Evolutionary conservation across 176 grass and related monocot species (phyloP).

Genomic region (Cenchrus purpureus): DNA sequence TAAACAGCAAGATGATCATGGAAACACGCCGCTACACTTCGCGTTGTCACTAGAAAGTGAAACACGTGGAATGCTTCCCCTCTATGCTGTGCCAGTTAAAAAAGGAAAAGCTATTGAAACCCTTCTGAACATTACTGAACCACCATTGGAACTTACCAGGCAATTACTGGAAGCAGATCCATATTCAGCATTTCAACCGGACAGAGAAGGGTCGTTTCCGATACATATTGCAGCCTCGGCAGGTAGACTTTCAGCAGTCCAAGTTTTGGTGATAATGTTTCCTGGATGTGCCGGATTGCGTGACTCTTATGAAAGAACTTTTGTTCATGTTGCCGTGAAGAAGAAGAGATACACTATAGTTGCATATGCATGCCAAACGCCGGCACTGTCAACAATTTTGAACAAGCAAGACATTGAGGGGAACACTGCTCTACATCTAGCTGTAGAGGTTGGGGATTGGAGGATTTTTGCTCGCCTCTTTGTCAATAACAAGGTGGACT

Average conservation of each 20-base stretch:
- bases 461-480: slow-evolving; percentile 25
- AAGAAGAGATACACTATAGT: slow-evolving; percentile 13
- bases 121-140: slow-evolving; percentile 9
- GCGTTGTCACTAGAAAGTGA: not conserved
- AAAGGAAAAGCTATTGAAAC: not conserved
- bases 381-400: not conserved
- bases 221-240: slow-evolving; percentile 46
- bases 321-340: slow-evolving; percentile 45
- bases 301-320: slow-evolving; percentile 37
- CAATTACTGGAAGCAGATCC: slow-evolving; percentile 35
- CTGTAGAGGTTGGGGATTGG: slow-evolving; percentile 23
- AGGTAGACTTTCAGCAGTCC: slow-evolving; percentile 14
- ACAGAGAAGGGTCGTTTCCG: slow-evolving; percentile 33
- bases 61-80: slow-evolving; percentile 12
- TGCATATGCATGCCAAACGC: not conserved
- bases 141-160: not conserved
- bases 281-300: slow-evolving; percentile 30
- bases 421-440: slow-evolving; percentile 38
- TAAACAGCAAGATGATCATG: slow-evolving; percentile 34
- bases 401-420: slow-evolving; percentile 41
- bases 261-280: not conserved
- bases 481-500: slow-evolving; percentile 19
- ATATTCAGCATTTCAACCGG: slow-evolving; percentile 22
- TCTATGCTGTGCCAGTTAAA: slow-evolving; percentile 18
- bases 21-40: slow-evolving; percentile 49